Evolutionary conservation across 2,329 filamentous ascomycete species (phyloP), one percentile per base, ranked within the genome.

Genomic region (Diplodia seriata): DNA sequence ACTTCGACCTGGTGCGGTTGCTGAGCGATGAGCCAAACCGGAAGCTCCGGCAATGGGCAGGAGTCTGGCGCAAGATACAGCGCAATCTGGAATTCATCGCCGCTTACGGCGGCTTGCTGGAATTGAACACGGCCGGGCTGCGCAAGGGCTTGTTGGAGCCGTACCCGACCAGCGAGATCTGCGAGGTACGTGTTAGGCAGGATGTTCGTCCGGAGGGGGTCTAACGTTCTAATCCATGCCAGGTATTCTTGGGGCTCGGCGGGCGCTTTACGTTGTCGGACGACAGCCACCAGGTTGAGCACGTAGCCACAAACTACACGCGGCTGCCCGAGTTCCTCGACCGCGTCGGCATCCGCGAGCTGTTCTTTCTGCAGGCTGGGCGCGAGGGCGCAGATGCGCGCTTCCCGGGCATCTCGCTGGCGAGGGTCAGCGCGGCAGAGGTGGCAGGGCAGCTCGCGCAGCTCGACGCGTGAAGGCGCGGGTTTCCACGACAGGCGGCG

Each of bases 231-330:
- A n/a, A 31, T 15, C 71, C 76, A 66, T 77, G 67, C 55, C 62
- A 91, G 90, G 87, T 88, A 76, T 97, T 93, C 82, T 75, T 93
- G 66, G 80, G 80, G 8, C 84, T 92, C 73, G 90, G 90, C 29
- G 94, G 95, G 29, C 87, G 86, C 69, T 97, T 98, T 79, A 96
- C 93, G 65, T 85, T 99, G 73, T 97, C 92, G 7, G 95, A 99
- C 78, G 95, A 99, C 80, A 97, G 93, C 77, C 95, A 99, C 81
- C 92, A 92, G 49, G 86, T 93, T 68, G 90, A 87, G 2, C 94
- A 99, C 76, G 86, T 99, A 5, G 93, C 89, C n/a, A 89, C 92
- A 62, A 94, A 97, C 76, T 98, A 95, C 81, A 76, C 78, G 55
- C 86, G 86, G 50, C 88, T 91, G 5, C 80, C 96, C 68, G 83